Conservation (phyloP, 495 filamentous ascomycete genomes). For the Cercophora sp. region DNA sequence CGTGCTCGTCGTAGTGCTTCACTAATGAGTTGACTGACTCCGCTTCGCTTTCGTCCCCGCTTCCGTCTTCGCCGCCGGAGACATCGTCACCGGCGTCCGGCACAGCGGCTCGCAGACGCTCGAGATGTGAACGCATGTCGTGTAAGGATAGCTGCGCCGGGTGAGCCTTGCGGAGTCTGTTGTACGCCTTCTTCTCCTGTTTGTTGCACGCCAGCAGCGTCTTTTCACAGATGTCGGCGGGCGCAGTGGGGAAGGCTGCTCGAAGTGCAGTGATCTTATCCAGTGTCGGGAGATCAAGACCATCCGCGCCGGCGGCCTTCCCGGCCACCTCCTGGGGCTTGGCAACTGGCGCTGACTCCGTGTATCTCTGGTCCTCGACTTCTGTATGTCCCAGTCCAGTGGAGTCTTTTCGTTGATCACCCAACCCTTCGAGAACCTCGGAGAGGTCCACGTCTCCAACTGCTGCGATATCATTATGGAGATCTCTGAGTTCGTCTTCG, state of each 20-base stretch:
- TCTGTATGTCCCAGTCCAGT: too few relatives aligned
- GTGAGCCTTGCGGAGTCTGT: slow-evolving; percentile 10
- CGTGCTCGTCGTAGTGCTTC: slow-evolving; percentile 44
- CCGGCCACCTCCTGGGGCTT: background rate
- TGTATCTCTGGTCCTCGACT: background rate
- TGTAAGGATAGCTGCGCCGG: slow-evolving; percentile 2
- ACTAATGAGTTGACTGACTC: slow-evolving; percentile 28
- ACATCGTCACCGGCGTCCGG: slow-evolving; percentile 10
- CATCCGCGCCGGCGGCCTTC: background rate
- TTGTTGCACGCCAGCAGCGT: slow-evolving; percentile 16
- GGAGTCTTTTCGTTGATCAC: too few relatives aligned
- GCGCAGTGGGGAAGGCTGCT: slow-evolving; percentile 32
- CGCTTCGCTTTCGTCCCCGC: slow-evolving; percentile 22
- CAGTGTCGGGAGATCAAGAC: slow-evolving; percentile 15
- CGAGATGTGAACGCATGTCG: slow-evolving; percentile 11
- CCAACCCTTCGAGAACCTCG: too few relatives aligned
- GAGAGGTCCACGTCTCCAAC: background rate
- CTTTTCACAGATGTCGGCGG: slow-evolving; percentile 26
- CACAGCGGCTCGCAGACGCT: background rate
- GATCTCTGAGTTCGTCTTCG: slow-evolving; percentile 19
- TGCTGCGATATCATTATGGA: slow-evolving; percentile 15
- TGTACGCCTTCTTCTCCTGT: slow-evolving; percentile 15
- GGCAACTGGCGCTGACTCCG: background rate
- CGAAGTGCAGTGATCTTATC: slow-evolving; percentile 33
- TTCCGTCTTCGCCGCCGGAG: slow-evolving; percentile 14